Conservation (phyloP, 768 basidiomycete genomes). For the Xanthoconium stramineum region DNA sequence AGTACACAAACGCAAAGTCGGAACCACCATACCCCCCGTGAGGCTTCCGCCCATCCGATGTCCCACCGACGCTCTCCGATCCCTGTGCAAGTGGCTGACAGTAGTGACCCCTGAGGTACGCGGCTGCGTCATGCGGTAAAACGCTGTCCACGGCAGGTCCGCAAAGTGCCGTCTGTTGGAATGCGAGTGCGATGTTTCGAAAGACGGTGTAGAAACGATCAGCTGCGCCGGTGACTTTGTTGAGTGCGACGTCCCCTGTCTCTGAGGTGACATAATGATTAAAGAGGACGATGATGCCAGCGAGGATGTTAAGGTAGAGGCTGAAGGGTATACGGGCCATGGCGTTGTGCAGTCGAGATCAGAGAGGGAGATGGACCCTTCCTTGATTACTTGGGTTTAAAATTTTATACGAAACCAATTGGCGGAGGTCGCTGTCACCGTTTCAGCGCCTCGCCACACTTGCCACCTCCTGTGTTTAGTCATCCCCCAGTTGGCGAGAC, state of each 20-base stretch:
- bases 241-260: constrained; percentile 17
- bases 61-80: background rate
- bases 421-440: too few species aligned
- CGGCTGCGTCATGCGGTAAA: background rate
- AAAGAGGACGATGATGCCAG: constrained; percentile 19
- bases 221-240: constrained; percentile 19
- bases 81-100: constrained; percentile 1
- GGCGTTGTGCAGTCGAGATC: background rate
- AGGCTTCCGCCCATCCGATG: background rate
- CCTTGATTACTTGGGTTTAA: too few species aligned
- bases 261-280: constrained; percentile 13
- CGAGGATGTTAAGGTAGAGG: constrained; percentile 18
- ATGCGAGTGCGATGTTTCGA: background rate
- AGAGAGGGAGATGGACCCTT: too few species aligned
- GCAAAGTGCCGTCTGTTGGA: constrained; percentile 6
- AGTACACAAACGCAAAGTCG: background rate
- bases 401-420: too few species aligned
- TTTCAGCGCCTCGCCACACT: too few species aligned
- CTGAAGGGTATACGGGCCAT: constrained; percentile 11
- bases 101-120: background rate
- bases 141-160: background rate
- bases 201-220: constrained; percentile 17
- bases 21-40: constrained; percentile 3
- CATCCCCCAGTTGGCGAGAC: too few species aligned
- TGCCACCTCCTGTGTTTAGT: too few species aligned